Conservation (phyloP, 495 filamentous ascomycete species). For the Oidiodendron maius region DNA sequence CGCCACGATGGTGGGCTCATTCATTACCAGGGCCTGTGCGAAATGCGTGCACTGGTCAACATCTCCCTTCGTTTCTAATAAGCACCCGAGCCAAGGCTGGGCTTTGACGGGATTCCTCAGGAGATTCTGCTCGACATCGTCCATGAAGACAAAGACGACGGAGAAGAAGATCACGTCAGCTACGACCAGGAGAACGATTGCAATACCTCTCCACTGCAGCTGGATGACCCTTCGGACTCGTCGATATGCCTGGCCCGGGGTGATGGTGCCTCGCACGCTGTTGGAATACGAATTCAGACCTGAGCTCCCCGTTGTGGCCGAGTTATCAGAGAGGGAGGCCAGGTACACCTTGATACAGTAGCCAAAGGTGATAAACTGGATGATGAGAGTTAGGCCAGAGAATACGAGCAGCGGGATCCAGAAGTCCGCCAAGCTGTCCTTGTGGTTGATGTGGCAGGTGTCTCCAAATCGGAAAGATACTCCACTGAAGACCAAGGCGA, state of each 20-base stretch:
- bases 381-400: constrained; percentile 66
- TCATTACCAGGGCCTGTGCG: constrained; percentile 55
- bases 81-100: constrained; percentile 62
- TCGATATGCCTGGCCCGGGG: constrained; percentile 81
- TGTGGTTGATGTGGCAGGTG: constrained; percentile 51
- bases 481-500: constrained; percentile 78
- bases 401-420: constrained; percentile 87
- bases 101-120: constrained; percentile 47
- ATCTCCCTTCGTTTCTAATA: constrained; percentile 51
- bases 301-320: constrained; percentile 62
- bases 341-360: constrained; percentile 97
- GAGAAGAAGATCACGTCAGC: constrained; percentile 88
- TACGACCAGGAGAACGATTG: constrained; percentile 80
- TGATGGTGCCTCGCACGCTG: constrained; percentile 70
- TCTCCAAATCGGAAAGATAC: constrained; percentile 90
- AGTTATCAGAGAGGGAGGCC: constrained; percentile 70
- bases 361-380: constrained; percentile 79
- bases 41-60: constrained; percentile 57
- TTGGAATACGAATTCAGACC: constrained; percentile 70
- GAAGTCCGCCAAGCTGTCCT: constrained; percentile 53
- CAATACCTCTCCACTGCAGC: constrained; percentile 89
- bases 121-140: constrained; percentile 57
- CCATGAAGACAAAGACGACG: constrained; percentile 80
- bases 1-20: constrained; percentile 71
- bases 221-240: constrained; percentile 80